These are phyloP conservation scores for Nakazawaea ambrosiae DNA, from an alignment of 805 yeast species.

Conservation along the genomic window DNA sequence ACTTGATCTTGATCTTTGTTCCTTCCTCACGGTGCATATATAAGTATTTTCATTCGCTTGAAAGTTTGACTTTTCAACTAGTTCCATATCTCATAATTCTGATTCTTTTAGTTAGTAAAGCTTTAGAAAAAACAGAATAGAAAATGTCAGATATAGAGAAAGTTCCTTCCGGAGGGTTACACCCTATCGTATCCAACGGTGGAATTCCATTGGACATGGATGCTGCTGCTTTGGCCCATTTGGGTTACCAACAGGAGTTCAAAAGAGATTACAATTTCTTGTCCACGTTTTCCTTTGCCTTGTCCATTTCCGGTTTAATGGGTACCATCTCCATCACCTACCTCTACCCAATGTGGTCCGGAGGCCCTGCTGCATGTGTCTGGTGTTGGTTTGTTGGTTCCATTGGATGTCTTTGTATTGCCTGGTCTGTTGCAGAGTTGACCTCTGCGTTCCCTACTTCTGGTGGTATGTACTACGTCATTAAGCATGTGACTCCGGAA, in stretches of 20 bases:
- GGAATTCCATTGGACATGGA: constrained; percentile 18
- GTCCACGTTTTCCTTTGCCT: constrained; percentile 59
- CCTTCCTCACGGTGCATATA: no score
- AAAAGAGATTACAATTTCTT: constrained; percentile 49
- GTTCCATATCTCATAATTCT: no score
- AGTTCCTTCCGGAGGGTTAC: neutral
- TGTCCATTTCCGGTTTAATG: constrained; percentile 57
- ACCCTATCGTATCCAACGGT: constrained; percentile 6
- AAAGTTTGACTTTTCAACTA: no score
- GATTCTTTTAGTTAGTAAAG: no score
- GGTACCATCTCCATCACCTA: constrained; percentile 56
- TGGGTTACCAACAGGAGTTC: constrained; percentile 61
- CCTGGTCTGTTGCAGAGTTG: constrained; percentile 41
- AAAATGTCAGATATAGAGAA: constrained; percentile 2
- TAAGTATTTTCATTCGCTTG: no score
- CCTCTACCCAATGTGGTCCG: constrained; percentile 37
- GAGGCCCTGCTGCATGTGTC: constrained; percentile 57
- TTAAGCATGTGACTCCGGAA: constrained; percentile 41
- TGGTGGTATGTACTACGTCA: constrained; percentile 44
- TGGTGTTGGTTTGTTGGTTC: constrained; percentile 61
- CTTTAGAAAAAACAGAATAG: no score
- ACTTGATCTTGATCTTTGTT: no score
- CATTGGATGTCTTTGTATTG: constrained; percentile 46
- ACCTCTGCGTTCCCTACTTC: constrained; percentile 47
- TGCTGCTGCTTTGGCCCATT: constrained; percentile 27